Evolutionary conservation across 768 basidiomycete species (phyloP).

Genomic region (Kwoniella mangroviensis): DNA sequence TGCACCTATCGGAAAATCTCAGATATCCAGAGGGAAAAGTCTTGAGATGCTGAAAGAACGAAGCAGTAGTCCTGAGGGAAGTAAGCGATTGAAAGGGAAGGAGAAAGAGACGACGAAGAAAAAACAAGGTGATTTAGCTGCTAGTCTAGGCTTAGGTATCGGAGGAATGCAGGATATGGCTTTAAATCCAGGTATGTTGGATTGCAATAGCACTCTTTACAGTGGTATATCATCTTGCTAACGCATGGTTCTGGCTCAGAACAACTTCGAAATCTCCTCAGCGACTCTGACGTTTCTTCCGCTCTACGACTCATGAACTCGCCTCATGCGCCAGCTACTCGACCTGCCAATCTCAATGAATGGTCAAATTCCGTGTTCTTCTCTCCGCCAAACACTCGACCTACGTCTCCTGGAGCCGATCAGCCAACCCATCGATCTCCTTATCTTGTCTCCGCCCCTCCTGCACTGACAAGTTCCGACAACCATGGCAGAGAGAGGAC

Average conservation of each 20-base stretch:
- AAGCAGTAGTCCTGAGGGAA: constrained; percentile 19
- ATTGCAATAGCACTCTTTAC: neutral
- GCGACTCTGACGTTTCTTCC: constrained; percentile 40
- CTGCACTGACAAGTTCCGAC: constrained; percentile 28
- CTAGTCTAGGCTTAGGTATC: constrained; percentile 37
- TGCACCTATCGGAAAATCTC: constrained; percentile 11
- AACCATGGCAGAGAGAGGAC: constrained; percentile 30
- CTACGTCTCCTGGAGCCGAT: constrained; percentile 17
- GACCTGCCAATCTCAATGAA: constrained; percentile 16
- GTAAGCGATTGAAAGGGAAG: constrained; percentile 33
- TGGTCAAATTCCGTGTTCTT: constrained; percentile 18
- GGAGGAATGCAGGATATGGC: constrained; percentile 28
- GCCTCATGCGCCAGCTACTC: constrained; percentile 10
- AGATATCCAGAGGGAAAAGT: constrained; percentile 15
- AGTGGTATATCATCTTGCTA: too few species aligned
- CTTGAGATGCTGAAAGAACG: constrained; percentile 16
- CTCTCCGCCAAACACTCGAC: constrained; percentile 15
- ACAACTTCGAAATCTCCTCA: constrained; percentile 45
- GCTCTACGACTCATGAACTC: constrained; percentile 41
- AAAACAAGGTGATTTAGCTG: constrained; percentile 24
- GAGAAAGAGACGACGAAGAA: constrained; percentile 15
- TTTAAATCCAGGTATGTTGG: constrained; percentile 34
- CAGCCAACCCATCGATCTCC: constrained; percentile 26
- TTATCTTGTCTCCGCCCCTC: constrained; percentile 47
- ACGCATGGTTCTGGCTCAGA: constrained; percentile 19